Conservation (phyloP, 495 filamentous ascomycete genomes). For the Daldinia concentrica region DNA sequence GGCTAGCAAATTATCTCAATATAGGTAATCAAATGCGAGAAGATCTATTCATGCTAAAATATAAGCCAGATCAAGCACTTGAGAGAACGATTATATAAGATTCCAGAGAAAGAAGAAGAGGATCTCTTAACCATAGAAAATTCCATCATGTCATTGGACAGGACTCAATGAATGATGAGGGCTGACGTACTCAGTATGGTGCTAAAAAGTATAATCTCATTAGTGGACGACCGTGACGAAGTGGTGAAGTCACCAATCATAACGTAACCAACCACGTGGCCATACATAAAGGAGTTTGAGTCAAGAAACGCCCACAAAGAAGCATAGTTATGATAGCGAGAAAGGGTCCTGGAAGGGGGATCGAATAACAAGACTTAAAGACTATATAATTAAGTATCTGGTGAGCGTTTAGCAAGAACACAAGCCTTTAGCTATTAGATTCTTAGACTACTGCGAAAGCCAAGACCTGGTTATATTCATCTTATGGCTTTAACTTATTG, state of each 20-base stretch:
- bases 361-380: neutral
- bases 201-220: neutral
- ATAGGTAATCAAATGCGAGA: neutral
- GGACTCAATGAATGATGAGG: neutral
- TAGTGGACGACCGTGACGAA: constrained; percentile 12
- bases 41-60: neutral
- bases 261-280: constrained; percentile 8
- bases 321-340: neutral
- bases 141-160: neutral
- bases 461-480: too few relatives aligned
- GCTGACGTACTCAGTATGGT: neutral
- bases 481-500: too few relatives aligned
- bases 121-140: neutral
- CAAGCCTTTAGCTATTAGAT: too few relatives aligned
- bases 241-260: constrained; percentile 28
- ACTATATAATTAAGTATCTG: too few relatives aligned
- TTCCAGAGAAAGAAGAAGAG: neutral
- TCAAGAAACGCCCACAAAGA: constrained; percentile 4
- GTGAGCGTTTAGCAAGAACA: too few relatives aligned
- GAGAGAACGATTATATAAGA: constrained; percentile 17
- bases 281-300: neutral
- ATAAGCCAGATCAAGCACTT: neutral
- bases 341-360: neutral
- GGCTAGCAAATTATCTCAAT: neutral
- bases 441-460: too few relatives aligned